Evolutionary conservation across 306 rosid genomes (phyloP), one percentile per base, ranked within the genome.

Genomic region (Glycine tomentella): DNA sequence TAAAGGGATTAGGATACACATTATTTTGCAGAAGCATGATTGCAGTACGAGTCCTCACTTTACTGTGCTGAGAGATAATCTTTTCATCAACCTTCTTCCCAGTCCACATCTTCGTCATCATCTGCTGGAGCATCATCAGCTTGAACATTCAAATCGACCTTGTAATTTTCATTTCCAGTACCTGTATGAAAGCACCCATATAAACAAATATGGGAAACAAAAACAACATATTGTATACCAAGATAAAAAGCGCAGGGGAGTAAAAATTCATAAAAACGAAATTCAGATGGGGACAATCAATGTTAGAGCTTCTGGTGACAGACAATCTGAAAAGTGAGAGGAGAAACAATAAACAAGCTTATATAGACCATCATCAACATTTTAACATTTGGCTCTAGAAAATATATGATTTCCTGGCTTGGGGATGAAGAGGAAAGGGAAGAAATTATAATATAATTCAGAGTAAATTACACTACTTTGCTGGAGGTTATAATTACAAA

Each of bases 1-100:
- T 17, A 2, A n/a, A 68, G 25, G 9, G 40, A 17, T 16, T 46
- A 69, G 40, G 10, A 17, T 68, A 12, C 69, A 44, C 0, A 55
- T 55, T 20, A 10, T 5, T 15, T 69, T 69, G 73, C 15, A 66
- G 20, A n/a, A 66, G 53, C 38, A 44, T 44, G 36, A 44, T 44
- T 44, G 73, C 36, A 44, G 34, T 9, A 8, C 0, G 15, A 45
- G 9, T 68, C 53, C 72, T 15, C 9, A 46, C 16, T 57, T 69
- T 10, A 45, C 38, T 67, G 17, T 45, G 31, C 31, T 25, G 31
- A 25, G 31, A 25, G 31, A 25, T 25, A 25, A 25, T 58, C 13
- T 16, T 31, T 34, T 70, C 84, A 82, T 85, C 58, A 94, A 67
- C 97, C 94, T 87, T 94, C 98, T 89, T 94, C 98, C 98, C 98